A percentile compares a stretch with the other conserved stretches of the same genome.
Evolutionary conservation across 345 rosid species (phyloP).

Genomic region (Bruguiera parviflora): DNA sequence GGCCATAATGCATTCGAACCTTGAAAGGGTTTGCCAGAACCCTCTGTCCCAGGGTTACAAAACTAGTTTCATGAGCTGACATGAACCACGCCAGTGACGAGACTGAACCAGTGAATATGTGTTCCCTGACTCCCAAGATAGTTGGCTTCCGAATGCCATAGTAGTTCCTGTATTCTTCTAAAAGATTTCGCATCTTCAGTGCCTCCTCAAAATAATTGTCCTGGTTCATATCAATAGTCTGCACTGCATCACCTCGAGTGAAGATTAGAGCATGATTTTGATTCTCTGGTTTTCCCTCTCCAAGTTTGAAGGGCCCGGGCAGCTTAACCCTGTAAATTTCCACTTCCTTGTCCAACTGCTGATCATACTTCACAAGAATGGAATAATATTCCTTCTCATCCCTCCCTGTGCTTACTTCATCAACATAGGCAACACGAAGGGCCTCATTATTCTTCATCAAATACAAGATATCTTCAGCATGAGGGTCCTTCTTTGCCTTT

Average conservation of each 20-base stretch:
- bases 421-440: slow-evolving; percentile 92
- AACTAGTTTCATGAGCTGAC: slow-evolving; percentile 29
- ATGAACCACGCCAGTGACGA: slow-evolving; percentile 52
- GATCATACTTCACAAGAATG: slow-evolving; percentile 91
- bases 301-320: slow-evolving; percentile 95
- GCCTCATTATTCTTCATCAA: slow-evolving; percentile 90
- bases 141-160: slow-evolving; percentile 81
- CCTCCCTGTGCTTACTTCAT: slow-evolving; percentile 66
- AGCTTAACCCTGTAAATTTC: slow-evolving; percentile 87
- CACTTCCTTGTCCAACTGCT: slow-evolving; percentile 68
- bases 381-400: slow-evolving; percentile 73
- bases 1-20: slow-evolving; percentile 96
- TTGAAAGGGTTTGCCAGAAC: slow-evolving; percentile 92
- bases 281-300: slow-evolving; percentile 98
- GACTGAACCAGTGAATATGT: slow-evolving; percentile 92
- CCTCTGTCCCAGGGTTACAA: slow-evolving; percentile 92
- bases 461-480: slow-evolving; percentile 75
- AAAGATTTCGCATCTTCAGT: slow-evolving; percentile 85
- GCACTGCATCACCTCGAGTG: slow-evolving; percentile 96
- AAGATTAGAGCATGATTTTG: slow-evolving; percentile 95
- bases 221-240: slow-evolving; percentile 99
- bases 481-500: slow-evolving; percentile 83
- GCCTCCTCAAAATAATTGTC: slow-evolving; percentile 98
- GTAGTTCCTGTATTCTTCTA: slow-evolving; percentile 72
- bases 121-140: slow-evolving; percentile 93